Conservation (phyloP, 1,139 yeast species). For the Yamadazyma friedrichii region DNA sequence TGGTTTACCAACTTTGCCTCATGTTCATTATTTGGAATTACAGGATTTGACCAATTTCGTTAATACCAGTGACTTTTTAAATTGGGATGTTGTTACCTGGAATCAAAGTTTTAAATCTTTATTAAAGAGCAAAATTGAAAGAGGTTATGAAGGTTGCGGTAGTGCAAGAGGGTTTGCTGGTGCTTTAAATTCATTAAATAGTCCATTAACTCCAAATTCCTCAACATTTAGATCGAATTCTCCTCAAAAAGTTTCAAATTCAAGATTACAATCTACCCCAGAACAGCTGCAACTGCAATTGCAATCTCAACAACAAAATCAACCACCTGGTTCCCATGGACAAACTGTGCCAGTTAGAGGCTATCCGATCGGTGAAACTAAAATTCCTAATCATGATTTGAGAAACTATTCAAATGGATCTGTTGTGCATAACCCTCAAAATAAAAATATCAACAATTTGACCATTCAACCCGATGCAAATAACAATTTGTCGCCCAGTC, state of each 20-base stretch:
- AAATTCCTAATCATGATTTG: not conserved
- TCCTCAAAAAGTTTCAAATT: constrained; percentile 5
- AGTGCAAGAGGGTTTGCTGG: constrained; percentile 60
- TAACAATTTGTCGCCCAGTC: not conserved
- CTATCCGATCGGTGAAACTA: constrained; percentile 2
- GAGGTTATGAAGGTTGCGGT: constrained; percentile 87
- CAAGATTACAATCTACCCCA: no score
- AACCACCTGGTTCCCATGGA: not conserved
- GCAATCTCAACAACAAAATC: not conserved
- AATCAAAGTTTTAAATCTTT: constrained; percentile 58
- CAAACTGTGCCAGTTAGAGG: constrained; percentile 3
- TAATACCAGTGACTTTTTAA: constrained; percentile 22
- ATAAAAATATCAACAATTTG: constrained; percentile 15
- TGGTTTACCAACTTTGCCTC: constrained; percentile 89
- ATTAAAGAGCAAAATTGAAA: constrained; percentile 59
- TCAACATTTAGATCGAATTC: constrained; percentile 5
- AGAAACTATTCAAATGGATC: constrained; percentile 9
- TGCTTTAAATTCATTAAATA: constrained; percentile 49
- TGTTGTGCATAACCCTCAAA: constrained; percentile 7
- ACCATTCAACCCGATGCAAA: constrained; percentile 10
- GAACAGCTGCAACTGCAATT: not conserved
- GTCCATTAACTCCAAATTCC: constrained; percentile 19
- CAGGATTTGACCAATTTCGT: constrained; percentile 27
- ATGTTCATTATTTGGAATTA: constrained; percentile 69
- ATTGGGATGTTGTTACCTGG: constrained; percentile 78